These are phyloP conservation scores for Leersia perrieri DNA, from an alignment of 176 grass and related monocot species.

Conservation along the genomic window DNA sequence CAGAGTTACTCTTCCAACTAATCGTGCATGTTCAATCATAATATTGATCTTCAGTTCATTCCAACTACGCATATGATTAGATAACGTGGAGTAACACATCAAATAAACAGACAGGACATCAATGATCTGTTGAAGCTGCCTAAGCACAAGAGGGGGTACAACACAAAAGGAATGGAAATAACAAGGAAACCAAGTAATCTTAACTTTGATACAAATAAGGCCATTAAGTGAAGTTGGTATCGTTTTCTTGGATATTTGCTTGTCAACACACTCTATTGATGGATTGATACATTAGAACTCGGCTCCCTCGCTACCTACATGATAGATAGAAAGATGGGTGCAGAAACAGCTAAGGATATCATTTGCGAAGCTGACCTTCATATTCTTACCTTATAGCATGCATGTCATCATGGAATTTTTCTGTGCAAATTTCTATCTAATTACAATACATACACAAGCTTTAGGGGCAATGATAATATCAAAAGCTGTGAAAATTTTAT, in stretches of 20 bases:
- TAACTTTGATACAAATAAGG: too few species aligned
- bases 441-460: background rate
- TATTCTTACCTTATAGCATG: background rate
- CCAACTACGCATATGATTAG: background rate
- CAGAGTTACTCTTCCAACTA: constrained; percentile 16
- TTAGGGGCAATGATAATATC: background rate
- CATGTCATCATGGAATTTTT: background rate
- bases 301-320: background rate
- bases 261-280: background rate
- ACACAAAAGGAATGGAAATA: background rate
- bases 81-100: background rate
- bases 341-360: background rate
- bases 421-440: background rate
- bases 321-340: background rate
- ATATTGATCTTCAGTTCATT: constrained; percentile 1
- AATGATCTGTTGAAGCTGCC: background rate
- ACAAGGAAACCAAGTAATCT: background rate
- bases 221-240: too few species aligned
- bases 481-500: constrained; percentile 10
- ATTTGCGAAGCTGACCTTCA: background rate
- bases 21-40: background rate
- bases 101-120: background rate
- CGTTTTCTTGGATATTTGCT: background rate
- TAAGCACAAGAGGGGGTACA: background rate
- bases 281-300: background rate